phyloP scores from a whole-genome alignment of 257 asterid genomes.

The Thymus mandschuricus region DNA sequence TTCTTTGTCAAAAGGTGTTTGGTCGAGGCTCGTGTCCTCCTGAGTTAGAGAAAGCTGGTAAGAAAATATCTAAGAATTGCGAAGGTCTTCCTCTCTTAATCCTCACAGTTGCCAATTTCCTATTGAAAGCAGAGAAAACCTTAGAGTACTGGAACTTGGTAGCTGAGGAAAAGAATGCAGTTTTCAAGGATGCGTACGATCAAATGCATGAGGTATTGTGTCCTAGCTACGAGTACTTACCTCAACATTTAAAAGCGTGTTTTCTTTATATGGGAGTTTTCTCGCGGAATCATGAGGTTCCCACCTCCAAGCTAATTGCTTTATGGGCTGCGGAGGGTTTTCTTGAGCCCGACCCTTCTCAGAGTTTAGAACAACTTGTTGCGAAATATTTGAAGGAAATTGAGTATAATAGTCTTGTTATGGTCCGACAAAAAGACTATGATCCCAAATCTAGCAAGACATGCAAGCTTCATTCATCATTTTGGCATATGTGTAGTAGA shows the following conservation, averaged over 20 bases:
- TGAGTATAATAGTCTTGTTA: conserved; percentile 8
- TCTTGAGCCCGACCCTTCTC: not conserved
- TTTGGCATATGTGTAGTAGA: conserved; percentile 6
- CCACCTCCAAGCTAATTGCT: not conserved
- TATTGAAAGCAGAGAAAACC: not conserved
- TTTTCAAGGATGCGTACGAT: too few species aligned
- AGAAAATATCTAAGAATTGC: not conserved
- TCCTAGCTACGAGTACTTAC: too few species aligned
- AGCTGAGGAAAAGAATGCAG: not conserved
- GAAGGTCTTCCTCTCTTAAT: conserved; percentile 24
- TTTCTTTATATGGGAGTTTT: too few species aligned
- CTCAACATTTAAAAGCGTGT: too few species aligned
- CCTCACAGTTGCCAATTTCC: not conserved
- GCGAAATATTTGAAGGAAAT: not conserved
- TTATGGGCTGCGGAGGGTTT: conserved; percentile 16
- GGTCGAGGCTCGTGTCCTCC: not conserved
- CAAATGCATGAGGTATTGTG: too few species aligned
- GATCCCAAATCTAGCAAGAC: not conserved
- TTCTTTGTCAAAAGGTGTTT: not conserved
- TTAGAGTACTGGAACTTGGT: not conserved
- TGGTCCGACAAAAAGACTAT: not conserved
- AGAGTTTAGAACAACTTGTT: not conserved
- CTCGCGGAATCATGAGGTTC: not conserved
- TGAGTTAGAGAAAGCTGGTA: not conserved
- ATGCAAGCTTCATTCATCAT: conserved; percentile 6